Conservation (phyloP, 2,329 filamentous ascomycete species). For the Lachnum nothofagi region DNA sequence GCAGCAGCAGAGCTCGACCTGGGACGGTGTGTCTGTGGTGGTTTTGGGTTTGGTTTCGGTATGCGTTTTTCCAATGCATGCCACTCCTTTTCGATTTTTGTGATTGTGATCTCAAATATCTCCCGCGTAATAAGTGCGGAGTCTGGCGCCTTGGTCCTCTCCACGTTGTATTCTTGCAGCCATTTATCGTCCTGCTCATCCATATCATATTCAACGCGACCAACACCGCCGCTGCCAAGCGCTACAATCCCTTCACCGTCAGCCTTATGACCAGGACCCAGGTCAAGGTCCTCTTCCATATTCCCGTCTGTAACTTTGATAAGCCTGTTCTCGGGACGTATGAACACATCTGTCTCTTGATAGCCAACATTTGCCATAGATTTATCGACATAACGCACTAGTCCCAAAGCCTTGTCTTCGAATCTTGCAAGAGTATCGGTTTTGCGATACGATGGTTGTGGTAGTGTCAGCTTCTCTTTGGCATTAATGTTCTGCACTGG, state of each 20-base stretch:
- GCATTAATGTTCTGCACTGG: conserved; percentile 62
- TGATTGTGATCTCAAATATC: conserved; percentile 95
- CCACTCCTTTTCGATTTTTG: conserved; percentile 98
- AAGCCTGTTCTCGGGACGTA: conserved; percentile 68
- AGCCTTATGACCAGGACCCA: conserved; percentile 40
- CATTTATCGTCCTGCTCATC: conserved; percentile 98
- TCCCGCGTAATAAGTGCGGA: conserved; percentile 84
- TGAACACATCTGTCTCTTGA: conserved; percentile 87
- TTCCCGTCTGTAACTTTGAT: conserved; percentile 58
- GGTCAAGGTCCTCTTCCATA: conserved; percentile 54
- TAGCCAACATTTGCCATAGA: conserved; percentile 95
- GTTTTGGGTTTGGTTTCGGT: conserved; percentile 93
- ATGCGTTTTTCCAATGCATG: conserved; percentile 93
- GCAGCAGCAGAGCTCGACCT: conserved; percentile 90
- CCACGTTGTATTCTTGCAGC: conserved; percentile 77
- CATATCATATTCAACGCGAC: conserved; percentile 97
- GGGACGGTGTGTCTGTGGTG: conserved; percentile 87
- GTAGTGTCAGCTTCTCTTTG: conserved; percentile 73
- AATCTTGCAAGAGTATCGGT: conserved; percentile 76
- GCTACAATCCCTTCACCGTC: conserved; percentile 55
- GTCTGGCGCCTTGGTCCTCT: conserved; percentile 67
- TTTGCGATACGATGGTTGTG: conserved; percentile 67
- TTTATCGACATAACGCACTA: conserved; percentile 89
- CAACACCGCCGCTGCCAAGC: conserved; percentile 51
- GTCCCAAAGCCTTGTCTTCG: conserved; percentile 78